Evolutionary conservation across 345 rosid genomes (phyloP).

Genomic region (Cardamine chenopodiifolia): DNA sequence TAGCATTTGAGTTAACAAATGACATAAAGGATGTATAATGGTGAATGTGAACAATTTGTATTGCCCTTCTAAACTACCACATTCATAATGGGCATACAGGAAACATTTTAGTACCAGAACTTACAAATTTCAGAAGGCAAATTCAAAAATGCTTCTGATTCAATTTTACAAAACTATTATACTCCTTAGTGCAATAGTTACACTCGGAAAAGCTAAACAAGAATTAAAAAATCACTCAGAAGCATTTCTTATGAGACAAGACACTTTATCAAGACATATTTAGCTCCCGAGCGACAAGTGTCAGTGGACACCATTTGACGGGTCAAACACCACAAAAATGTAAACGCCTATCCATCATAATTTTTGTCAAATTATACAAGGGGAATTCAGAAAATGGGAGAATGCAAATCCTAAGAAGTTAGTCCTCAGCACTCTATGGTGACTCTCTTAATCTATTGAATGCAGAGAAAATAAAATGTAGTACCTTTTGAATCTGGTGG

Average conservation of each 20-base stretch:
- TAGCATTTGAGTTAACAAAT: conserved; percentile 8
- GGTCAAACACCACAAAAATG: not conserved
- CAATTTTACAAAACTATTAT: not conserved
- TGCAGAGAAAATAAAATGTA: conserved; percentile 7
- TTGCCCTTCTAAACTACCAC: not conserved
- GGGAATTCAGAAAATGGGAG: not conserved
- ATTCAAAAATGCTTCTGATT: not conserved
- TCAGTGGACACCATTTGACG: not conserved
- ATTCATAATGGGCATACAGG: not conserved
- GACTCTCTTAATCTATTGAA: not conserved
- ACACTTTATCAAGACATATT: conserved; percentile 11
- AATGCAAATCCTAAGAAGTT: not conserved
- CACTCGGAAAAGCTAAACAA: not conserved
- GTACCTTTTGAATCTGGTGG: conserved; percentile 70
- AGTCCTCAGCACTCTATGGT: not conserved
- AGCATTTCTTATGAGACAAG: not conserved
- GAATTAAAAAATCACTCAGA: not conserved
- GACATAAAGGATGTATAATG: not conserved
- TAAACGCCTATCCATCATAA: not conserved
- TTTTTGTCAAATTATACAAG: conserved; percentile 19
- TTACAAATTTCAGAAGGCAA: conserved; percentile 5
- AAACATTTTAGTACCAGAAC: conserved; percentile 3
- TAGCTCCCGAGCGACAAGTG: not conserved
- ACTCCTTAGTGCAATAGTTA: conserved; percentile 6
- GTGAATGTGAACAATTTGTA: not conserved